phyloP scores from a whole-genome alignment of 2,329 filamentous ascomycete species.

The Neoscytalidium dimidiatum region DNA sequence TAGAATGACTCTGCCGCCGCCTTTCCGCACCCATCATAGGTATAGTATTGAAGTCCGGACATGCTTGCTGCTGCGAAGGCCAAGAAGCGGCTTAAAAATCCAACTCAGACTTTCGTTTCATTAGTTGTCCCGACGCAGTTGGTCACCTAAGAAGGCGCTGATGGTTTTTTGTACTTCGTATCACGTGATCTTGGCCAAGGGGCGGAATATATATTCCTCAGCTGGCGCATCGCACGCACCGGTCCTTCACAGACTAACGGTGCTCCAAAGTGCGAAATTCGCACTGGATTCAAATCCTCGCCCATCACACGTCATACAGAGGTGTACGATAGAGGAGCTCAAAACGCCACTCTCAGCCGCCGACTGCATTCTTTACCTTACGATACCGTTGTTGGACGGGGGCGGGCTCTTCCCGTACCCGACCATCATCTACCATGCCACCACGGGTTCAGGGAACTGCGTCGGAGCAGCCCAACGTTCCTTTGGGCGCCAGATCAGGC shows the following conservation, averaged over 20 bases:
- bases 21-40: conserved; percentile 43
- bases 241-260: not conserved
- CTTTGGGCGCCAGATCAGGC: not conserved
- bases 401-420: no score
- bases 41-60: conserved; percentile 36
- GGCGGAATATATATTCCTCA: conserved; percentile 16
- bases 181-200: not conserved
- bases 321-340: no score
- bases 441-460: no score
- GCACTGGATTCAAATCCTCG: not conserved
- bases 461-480: not conserved
- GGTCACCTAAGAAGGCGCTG: no score
- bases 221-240: not conserved
- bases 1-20: conserved; percentile 33
- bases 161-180: not conserved
- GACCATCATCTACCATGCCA: no score
- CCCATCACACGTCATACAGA: not conserved
- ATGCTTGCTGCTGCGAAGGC: conserved; percentile 2
- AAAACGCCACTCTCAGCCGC: no score
- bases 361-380: no score
- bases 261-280: not conserved
- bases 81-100: not conserved
- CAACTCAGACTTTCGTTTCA: no score
- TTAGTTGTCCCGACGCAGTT: no score
- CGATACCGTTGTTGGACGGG: no score